A percentile compares a stretch with the other conserved stretches of the same genome.
Evolutionary conservation across 2,329 filamentous ascomycete species (phyloP).

Genomic region (Aspergillus costaricaensis): DNA sequence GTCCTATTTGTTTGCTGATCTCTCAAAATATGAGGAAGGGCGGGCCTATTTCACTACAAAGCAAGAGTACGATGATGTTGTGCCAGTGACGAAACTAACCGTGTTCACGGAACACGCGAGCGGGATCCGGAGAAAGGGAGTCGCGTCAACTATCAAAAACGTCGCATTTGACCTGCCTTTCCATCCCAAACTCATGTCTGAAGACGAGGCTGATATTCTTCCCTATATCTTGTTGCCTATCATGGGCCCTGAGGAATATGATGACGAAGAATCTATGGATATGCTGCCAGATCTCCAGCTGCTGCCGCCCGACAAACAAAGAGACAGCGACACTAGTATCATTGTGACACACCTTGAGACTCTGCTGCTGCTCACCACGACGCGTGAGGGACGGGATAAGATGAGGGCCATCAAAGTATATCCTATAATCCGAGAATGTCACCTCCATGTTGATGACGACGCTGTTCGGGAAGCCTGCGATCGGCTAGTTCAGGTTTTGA

Average conservation of each 20-base stretch:
- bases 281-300: constrained; percentile 93
- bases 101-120: constrained; percentile 93
- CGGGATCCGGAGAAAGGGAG: constrained; percentile 81
- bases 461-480: constrained; percentile 83
- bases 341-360: constrained; percentile 89
- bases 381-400: constrained; percentile 70
- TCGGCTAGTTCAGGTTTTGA: constrained; percentile 82
- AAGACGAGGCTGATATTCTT: constrained; percentile 74
- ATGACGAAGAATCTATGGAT: constrained; percentile 77
- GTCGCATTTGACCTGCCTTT: constrained; percentile 77
- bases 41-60: constrained; percentile 72
- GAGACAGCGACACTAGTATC: constrained; percentile 75
- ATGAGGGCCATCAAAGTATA: constrained; percentile 81
- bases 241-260: constrained; percentile 83
- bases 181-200: constrained; percentile 70
- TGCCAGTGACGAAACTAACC: constrained; percentile 88
- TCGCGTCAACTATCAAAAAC: constrained; percentile 96
- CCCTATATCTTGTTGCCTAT: constrained; percentile 88
- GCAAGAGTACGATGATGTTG: constrained; percentile 75
- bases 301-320: constrained; percentile 82
- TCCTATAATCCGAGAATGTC: constrained; percentile 82
- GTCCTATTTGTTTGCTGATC: constrained; percentile 88
- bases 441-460: constrained; percentile 75
- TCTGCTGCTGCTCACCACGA: constrained; percentile 77
- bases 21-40: constrained; percentile 77